Base-by-base conservation (phyloP, 208 protist species). In the Angomonas deanei region DNA sequence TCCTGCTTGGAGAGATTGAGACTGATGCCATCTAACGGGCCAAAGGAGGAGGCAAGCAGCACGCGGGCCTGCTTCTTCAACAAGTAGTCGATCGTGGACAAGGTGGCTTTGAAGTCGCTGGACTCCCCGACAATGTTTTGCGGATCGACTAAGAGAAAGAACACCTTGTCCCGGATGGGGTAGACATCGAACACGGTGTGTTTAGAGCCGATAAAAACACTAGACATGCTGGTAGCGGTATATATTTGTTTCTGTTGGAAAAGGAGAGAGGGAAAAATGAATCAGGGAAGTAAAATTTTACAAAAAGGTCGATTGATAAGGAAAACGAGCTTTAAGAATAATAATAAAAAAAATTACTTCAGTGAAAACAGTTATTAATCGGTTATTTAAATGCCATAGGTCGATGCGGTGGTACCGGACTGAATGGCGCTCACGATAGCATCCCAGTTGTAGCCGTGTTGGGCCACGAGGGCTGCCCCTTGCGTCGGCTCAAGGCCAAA, bases 151-250 rank as follows among this genome's bases (percentile, higher is more conserved):
- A 91, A 68, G 6, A 92, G 56, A 38, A 92, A 79, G 34, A 87
- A 80, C 2, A 62, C 53, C 61, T 92, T 92, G 49, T 84, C 82
- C 42, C 72, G 70, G 3, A 92, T 10, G 1, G 84, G 85, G 64
- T 88, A 91, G 46, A 91, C 69, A 60, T 89, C 84, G 55, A 64
- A 76, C 21, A 94, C 78, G 24, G 79, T 76, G 66, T 82, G 84
- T 64, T 91, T 91, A 10, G 73, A 83, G 8, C 84, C 76, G 38
- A 88, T 52, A 46, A 69, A 78, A 11, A 59, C 62, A 23, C 69
- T 56, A n/a, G 78, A 79, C 81, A 90, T 90, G 11, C 36, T 59
- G 23, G 17, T 3, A 34, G 33, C 2, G 28, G 15, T n/a, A n/a
- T n/a, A n/a, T n/a, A n/a, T n/a, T n/a, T n/a, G n/a, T n/a, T n/a